These are phyloP conservation scores for Boletus pseudopeckii DNA, from an alignment of 768 basidiomycete species.

Conservation along the genomic window DNA sequence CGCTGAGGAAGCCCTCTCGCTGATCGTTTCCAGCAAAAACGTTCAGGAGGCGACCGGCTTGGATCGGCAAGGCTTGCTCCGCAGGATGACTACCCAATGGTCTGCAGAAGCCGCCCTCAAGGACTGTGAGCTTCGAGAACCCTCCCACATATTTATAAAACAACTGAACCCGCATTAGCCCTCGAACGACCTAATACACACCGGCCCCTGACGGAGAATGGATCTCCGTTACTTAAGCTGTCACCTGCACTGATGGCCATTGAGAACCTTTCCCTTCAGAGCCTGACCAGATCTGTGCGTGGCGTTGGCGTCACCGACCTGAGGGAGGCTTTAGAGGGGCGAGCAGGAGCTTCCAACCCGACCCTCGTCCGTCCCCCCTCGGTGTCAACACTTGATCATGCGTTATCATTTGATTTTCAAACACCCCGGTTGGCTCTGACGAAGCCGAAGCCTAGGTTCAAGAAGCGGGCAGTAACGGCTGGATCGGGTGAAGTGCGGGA, in stretches of 20 bases:
- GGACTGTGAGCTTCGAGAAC: slow-evolving; percentile 55
- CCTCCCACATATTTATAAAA: slow-evolving; percentile 10
- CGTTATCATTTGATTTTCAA: slow-evolving; percentile 45
- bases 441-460: slow-evolving; percentile 54
- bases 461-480: slow-evolving; percentile 46
- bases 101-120: slow-evolving; percentile 68
- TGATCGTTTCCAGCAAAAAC: slow-evolving; percentile 49
- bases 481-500: slow-evolving; percentile 74
- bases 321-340: slow-evolving; percentile 84
- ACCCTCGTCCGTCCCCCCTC: slow-evolving; percentile 67
- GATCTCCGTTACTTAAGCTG: slow-evolving; percentile 74
- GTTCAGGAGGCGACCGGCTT: slow-evolving; percentile 66
- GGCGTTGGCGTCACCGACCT: slow-evolving; percentile 87
- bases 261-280: slow-evolving; percentile 85
- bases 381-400: slow-evolving; percentile 72
- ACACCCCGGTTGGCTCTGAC: slow-evolving; percentile 42
- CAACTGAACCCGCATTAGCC: slow-evolving; percentile 36
- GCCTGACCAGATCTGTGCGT: slow-evolving; percentile 71
- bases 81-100: slow-evolving; percentile 61
- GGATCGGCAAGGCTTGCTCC: slow-evolving; percentile 52
- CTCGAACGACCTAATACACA: slow-evolving; percentile 51
- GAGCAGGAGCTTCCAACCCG: slow-evolving; percentile 78
- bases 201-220: slow-evolving; percentile 65
- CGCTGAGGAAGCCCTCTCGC: slow-evolving; percentile 48
- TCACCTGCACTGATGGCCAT: slow-evolving; percentile 88